Evolutionary conservation across 2,329 filamentous ascomycete species (phyloP).

Genomic region (Knoxdaviesia capensis): DNA sequence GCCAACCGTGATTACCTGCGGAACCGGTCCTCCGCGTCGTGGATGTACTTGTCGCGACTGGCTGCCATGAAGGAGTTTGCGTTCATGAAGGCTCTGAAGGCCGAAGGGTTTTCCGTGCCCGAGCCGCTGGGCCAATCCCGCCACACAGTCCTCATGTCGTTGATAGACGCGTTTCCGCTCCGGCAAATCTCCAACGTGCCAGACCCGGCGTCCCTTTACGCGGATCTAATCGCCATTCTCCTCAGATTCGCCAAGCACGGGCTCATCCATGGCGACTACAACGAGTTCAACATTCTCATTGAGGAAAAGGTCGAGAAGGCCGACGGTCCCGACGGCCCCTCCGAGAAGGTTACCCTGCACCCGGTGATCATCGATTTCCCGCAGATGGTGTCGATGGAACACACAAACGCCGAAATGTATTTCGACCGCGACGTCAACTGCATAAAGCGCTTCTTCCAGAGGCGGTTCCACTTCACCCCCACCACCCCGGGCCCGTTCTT

Average conservation of each 20-base stretch:
- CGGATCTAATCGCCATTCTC: conserved; percentile 76
- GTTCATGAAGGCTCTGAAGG: conserved; percentile 73
- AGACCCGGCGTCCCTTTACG: conserved; percentile 69
- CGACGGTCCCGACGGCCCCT: conserved; percentile 10
- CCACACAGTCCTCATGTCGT: conserved; percentile 90
- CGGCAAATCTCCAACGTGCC: conserved; percentile 72
- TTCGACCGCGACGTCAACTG: conserved; percentile 93
- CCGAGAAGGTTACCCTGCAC: conserved; percentile 24
- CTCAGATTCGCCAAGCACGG: conserved; percentile 67
- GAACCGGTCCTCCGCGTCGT: conserved; percentile 59
- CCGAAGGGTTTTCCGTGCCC: conserved; percentile 78
- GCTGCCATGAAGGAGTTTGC: conserved; percentile 88
- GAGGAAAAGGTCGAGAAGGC: conserved; percentile 34
- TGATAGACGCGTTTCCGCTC: conserved; percentile 82
- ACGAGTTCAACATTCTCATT: conserved; percentile 96
- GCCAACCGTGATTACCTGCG: conserved; percentile 88
- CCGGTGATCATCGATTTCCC: conserved; percentile 94
- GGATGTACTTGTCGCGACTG: conserved; percentile 94
- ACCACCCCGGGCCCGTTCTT: conserved; percentile 73
- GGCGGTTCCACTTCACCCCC: conserved; percentile 72
- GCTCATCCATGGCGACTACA: conserved; percentile 94
- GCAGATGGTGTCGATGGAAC: conserved; percentile 92
- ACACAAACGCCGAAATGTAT: conserved; percentile 86
- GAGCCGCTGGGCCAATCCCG: conserved; percentile 74
- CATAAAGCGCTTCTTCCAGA: conserved; percentile 82